phyloP scores from a whole-genome alignment of 1,139 yeast genomes.

The Yamadazyma siamensis region DNA sequence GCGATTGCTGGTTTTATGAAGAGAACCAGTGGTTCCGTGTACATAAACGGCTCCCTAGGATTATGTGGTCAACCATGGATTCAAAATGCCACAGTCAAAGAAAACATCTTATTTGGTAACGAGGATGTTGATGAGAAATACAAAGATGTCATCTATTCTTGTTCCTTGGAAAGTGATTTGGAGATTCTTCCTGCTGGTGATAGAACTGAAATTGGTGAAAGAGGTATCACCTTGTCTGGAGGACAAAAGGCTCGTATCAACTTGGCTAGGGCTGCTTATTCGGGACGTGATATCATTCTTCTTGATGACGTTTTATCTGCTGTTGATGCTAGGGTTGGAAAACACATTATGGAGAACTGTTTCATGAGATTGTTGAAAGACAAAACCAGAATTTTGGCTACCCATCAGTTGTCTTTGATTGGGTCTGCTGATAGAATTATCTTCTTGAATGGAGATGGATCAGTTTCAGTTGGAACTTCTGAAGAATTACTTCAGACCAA shows the following conservation, averaged over 20 bases:
- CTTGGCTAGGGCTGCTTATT: constrained; percentile 45
- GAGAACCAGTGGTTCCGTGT: constrained; percentile 35
- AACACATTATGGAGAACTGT: constrained; percentile 41
- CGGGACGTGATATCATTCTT: constrained; percentile 35
- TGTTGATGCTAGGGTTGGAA: constrained; percentile 50
- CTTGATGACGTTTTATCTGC: constrained; percentile 49
- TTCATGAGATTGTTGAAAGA: constrained; percentile 30
- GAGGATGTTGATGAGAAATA: constrained; percentile 26
- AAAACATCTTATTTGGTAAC: constrained; percentile 35
- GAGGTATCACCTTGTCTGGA: constrained; percentile 48
- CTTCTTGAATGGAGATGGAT: constrained; percentile 40
- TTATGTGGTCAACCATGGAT: constrained; percentile 55
- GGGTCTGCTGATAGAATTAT: constrained; percentile 40
- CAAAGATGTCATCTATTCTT: constrained; percentile 28
- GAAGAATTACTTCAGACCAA: constrained; percentile 33
- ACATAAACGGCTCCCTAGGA: constrained; percentile 37
- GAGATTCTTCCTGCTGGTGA: constrained; percentile 43
- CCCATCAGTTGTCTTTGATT: constrained; percentile 45
- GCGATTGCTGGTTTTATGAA: constrained; percentile 62
- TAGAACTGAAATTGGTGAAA: constrained; percentile 45
- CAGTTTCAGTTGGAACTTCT: constrained; percentile 33
- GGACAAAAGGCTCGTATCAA: constrained; percentile 50
- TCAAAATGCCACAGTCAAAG: constrained; percentile 40
- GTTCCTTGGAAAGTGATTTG: constrained; percentile 37
- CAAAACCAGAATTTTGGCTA: constrained; percentile 43